Evolutionary conservation across 306 rosid genomes (phyloP).

Genomic region (Ceratonia siliqua): DNA sequence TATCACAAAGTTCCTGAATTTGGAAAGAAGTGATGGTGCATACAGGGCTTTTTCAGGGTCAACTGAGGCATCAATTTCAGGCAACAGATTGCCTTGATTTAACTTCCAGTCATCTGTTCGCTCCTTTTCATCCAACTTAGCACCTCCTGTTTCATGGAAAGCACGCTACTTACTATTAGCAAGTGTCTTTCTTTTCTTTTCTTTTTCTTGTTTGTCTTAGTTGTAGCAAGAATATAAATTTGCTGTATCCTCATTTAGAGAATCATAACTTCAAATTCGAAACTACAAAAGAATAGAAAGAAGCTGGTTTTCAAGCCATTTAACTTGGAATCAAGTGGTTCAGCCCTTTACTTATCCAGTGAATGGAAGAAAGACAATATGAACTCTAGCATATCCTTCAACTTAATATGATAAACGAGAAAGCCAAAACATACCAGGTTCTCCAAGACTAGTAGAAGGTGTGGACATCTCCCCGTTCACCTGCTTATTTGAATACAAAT

Average conservation of each 20-base stretch:
- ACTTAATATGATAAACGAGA: neutral
- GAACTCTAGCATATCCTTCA: constrained; percentile 1
- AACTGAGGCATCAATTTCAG: constrained; percentile 64
- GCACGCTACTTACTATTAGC: neutral
- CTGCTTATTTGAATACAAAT: constrained; percentile 50
- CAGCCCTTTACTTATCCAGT: neutral
- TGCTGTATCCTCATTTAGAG: neutral
- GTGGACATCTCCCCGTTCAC: constrained; percentile 64
- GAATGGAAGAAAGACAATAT: neutral
- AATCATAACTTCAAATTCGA: constrained; percentile 2
- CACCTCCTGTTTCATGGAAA: constrained; percentile 58
- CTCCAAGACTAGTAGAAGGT: constrained; percentile 56
- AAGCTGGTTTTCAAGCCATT: neutral
- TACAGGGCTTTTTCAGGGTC: constrained; percentile 86
- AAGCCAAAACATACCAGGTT: constrained; percentile 41
- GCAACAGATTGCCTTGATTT: constrained; percentile 77
- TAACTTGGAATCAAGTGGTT: neutral
- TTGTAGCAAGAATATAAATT: constrained; percentile 1
- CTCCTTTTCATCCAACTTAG: constrained; percentile 69
- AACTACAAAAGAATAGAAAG: neutral
- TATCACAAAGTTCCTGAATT: neutral
- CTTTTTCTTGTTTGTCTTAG: neutral
- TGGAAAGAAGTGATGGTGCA: constrained; percentile 28
- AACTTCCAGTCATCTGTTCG: constrained; percentile 83
- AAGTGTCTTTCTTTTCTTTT: neutral